These are phyloP conservation scores for Penicilliopsis zonata DNA, from an alignment of 495 filamentous ascomycete genomes.

Conservation along the genomic window DNA sequence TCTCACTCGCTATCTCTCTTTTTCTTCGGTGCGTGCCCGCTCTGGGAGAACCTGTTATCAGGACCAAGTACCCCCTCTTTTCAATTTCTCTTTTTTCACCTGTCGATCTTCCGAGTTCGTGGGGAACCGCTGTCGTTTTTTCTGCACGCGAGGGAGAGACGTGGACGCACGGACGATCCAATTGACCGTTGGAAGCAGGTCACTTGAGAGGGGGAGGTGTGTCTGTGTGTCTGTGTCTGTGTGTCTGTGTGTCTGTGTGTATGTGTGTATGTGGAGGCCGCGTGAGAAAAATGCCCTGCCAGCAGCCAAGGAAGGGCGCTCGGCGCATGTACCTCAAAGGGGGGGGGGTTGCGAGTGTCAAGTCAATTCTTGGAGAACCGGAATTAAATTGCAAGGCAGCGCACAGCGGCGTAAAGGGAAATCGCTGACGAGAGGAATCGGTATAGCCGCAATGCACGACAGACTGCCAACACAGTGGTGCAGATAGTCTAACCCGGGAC, in stretches of 20 bases:
- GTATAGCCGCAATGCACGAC: conserved; percentile 4
- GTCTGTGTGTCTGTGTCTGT: too few relatives aligned
- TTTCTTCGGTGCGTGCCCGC: background rate
- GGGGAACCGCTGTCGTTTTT: conserved; percentile 28
- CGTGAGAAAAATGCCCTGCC: conserved; percentile 8
- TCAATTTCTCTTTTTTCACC: conserved; percentile 19
- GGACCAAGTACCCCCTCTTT: background rate
- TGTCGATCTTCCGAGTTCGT: conserved; percentile 27
- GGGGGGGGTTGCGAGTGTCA: conserved; percentile 12
- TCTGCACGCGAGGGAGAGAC: conserved; percentile 16
- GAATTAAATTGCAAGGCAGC: conserved; percentile 5
- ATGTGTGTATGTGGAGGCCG: conserved; percentile 9
- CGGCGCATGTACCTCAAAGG: conserved; percentile 16
- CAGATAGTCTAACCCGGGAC: conserved; percentile 33
- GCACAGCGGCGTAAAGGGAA: conserved; percentile 6
- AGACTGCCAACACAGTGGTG: conserved; percentile 33
- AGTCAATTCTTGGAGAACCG: conserved; percentile 5
- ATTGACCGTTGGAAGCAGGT: too few relatives aligned
- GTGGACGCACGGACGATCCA: conserved; percentile 21
- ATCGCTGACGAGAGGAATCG: conserved; percentile 4
- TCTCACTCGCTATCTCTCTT: background rate
- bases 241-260: too few relatives aligned
- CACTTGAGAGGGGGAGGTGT: conserved; percentile 5
- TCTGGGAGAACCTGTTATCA: background rate
- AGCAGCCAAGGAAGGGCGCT: conserved; percentile 9